These are phyloP conservation scores for Fusarium pseudonygamai DNA, from an alignment of 2,329 filamentous ascomycete genomes.

Conservation along the genomic window DNA sequence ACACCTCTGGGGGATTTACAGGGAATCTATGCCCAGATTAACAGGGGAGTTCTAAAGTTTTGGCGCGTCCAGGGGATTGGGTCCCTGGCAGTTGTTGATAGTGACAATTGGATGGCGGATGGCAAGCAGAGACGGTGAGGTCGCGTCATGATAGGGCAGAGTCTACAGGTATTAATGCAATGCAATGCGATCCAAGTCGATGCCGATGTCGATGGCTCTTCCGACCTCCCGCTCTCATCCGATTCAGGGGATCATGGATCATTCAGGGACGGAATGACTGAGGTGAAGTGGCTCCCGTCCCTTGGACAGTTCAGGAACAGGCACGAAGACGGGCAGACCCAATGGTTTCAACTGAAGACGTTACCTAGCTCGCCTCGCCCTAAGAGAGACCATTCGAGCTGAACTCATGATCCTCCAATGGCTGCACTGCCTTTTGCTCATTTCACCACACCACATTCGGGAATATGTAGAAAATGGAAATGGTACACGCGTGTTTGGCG, in stretches of 20 bases:
- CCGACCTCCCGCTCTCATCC: slow-evolving; percentile 25
- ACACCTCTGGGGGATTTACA: slow-evolving; percentile 29
- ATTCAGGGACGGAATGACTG: slow-evolving; percentile 16
- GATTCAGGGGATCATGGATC: slow-evolving; percentile 25
- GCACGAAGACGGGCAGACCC: slow-evolving; percentile 1
- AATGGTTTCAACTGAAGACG: slow-evolving; percentile 17
- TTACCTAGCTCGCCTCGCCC: not conserved
- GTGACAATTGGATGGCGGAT: not conserved
- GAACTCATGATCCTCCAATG: slow-evolving; percentile 16
- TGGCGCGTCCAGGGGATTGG: slow-evolving; percentile 28
- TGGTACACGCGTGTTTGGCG: slow-evolving; percentile 33
- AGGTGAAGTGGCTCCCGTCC: slow-evolving; percentile 2
- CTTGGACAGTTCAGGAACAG: slow-evolving; percentile 35
- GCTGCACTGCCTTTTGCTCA: slow-evolving; percentile 35
- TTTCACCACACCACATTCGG: slow-evolving; percentile 3
- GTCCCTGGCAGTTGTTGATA: slow-evolving; percentile 26
- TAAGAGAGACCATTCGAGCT: not conserved
- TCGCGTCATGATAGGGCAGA: slow-evolving; percentile 10
- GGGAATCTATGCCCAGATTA: slow-evolving; percentile 26
- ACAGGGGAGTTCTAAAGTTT: slow-evolving; percentile 30
- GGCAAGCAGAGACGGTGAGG: slow-evolving; percentile 1
- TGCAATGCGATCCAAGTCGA: not conserved
- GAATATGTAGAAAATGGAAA: slow-evolving; percentile 14
- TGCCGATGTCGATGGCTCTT: slow-evolving; percentile 5
- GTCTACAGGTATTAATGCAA: not conserved